Base-by-base conservation (phyloP, 2,329 filamentous ascomycete species). In the Fusarium fracticaudum region DNA sequence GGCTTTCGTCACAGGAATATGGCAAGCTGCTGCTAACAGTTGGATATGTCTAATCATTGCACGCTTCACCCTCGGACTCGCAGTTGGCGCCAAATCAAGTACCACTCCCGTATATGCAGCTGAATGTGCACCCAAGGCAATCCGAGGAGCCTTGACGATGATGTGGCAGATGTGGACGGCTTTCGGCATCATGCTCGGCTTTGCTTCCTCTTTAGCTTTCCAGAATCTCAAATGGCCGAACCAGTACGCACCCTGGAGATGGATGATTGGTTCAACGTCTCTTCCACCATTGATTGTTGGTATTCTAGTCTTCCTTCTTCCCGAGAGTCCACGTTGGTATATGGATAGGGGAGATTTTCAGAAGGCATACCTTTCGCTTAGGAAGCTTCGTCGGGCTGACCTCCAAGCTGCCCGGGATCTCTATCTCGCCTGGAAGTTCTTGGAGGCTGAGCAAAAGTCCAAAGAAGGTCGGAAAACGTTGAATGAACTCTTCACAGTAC, bases 31-130 rank as follows among this genome's bases (percentile, higher is more conserved):
- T 65, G 73, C 79, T 17, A 76, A 67, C 14, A 83, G 89, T 31
- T 92, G 89, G 88, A 43, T 86, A 82, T 67, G 89, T 85, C 86
- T 93, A 67, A 87, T 94, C 67, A 83, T 89, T 57, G 89, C 89
- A 51, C 88, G 92, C 29, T 90, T 93, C 73, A 84, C 90, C 20
- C 86, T 94, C 65, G 92, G 92, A 2, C 87, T 94, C 47, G 91
- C 90, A 4, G 91, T 93, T 72, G 91, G 91, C 12, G 86, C 89
- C 40, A 93, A 93, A 78, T 88, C 88, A 43, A 55, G 51, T 8
- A 55, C 51, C 15, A 55, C 51, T 0, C 88, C 88, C 1, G 85
- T 90, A 35, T 89, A 85, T 73, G 86, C 86, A 0, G 87, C 88
- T 2, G 88, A 89, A 68, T 87, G 86, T 67, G 81, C 86, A 0